Evolutionary conservation across 2,329 filamentous ascomycete genomes (phyloP).

Genomic region (Seiridium cupressi): DNA sequence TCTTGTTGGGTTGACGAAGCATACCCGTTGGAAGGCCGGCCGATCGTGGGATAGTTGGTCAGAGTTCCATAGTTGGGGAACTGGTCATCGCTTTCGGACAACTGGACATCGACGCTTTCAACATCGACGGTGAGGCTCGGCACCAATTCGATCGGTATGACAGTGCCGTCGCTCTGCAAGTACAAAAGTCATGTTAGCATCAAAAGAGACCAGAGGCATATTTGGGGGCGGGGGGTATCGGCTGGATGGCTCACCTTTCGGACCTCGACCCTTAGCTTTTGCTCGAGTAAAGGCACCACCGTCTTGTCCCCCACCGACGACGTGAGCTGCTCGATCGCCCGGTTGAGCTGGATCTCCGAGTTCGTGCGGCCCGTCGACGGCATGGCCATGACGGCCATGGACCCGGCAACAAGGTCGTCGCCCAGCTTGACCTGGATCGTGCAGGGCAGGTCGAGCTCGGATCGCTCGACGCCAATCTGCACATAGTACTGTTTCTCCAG

Average conservation of each 20-base stretch:
- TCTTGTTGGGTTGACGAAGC: not conserved
- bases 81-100: not conserved
- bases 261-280: slow-evolving; percentile 7
- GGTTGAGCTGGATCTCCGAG: slow-evolving; percentile 29
- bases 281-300: not conserved
- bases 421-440: slow-evolving; percentile 32
- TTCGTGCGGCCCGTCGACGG: slow-evolving; percentile 30
- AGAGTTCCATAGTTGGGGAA: slow-evolving; percentile 6
- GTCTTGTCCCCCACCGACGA: not conserved
- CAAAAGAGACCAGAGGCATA: not conserved
- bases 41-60: slow-evolving; percentile 3
- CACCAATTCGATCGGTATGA: slow-evolving; percentile 4
- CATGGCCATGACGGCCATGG: slow-evolving; percentile 34
- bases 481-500: slow-evolving; percentile 27
- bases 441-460: slow-evolving; percentile 34
- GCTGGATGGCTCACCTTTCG: not conserved
- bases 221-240: no score
- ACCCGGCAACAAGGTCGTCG: slow-evolving; percentile 24
- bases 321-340: slow-evolving; percentile 5
- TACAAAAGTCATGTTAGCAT: not conserved
- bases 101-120: slow-evolving; percentile 5
- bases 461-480: slow-evolving; percentile 33
- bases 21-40: not conserved
- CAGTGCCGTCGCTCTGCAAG: slow-evolving; percentile 4
- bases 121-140: slow-evolving; percentile 9